These are phyloP conservation scores for Catharanthus roseus DNA, from an alignment of 257 asterid genomes.

Conservation along the genomic window DNA sequence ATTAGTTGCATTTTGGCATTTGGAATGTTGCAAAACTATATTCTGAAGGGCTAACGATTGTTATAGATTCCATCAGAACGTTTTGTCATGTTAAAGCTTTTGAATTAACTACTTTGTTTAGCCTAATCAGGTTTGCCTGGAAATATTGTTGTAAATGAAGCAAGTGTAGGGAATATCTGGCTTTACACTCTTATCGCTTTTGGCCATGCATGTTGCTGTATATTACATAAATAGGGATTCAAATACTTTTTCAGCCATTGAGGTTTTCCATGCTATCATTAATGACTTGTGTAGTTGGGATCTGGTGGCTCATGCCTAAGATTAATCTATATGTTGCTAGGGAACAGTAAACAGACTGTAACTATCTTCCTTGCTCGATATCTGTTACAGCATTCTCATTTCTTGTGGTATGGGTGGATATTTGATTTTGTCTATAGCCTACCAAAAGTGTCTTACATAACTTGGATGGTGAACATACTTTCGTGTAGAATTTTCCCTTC, in stretches of 20 bases:
- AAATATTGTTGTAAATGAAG: too few species aligned
- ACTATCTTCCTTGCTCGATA: not conserved
- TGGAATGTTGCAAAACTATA: not conserved
- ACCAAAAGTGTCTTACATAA: not conserved
- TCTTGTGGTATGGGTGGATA: not conserved
- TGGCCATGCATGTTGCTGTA: not conserved
- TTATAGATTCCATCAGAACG: not conserved
- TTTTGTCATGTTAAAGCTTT: not conserved
- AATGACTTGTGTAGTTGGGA: too few species aligned
- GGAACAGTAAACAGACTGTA: not conserved
- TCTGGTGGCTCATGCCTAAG: not conserved
- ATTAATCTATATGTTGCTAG: not conserved
- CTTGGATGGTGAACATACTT: not conserved
- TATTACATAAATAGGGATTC: not conserved
- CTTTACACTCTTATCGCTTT: too few species aligned
- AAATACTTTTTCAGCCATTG: not conserved
- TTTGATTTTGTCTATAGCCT: not conserved
- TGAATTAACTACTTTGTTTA: not conserved
- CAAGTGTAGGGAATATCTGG: too few species aligned
- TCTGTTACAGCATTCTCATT: not conserved
- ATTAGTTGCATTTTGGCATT: slow-evolving; percentile 1
- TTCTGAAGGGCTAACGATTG: not conserved
- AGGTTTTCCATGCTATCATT: not conserved
- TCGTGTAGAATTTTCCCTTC: not conserved
- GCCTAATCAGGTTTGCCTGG: not conserved